phyloP scores from a whole-genome alignment of 352 stramenopile genomes.

The Globisporangium okanoganense region DNA sequence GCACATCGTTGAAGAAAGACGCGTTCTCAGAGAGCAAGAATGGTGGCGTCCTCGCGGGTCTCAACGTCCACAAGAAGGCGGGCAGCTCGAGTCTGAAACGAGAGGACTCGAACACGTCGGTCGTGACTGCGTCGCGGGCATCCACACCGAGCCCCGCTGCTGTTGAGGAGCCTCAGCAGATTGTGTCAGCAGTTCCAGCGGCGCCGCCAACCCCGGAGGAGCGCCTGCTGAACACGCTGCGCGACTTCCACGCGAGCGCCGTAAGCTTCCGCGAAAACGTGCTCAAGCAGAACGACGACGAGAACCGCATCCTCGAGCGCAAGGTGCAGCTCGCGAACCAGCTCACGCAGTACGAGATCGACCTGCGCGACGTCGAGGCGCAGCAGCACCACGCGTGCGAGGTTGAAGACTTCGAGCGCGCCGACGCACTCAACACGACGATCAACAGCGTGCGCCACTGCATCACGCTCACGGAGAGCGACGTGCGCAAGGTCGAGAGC shows the following conservation, averaged over 20 bases:
- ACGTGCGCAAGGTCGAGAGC: conserved; percentile 72
- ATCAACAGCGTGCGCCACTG: conserved; percentile 81
- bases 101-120: conserved; percentile 13
- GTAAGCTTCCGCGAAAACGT: conserved; percentile 60
- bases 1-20: conserved; percentile 22
- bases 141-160: conserved; percentile 17
- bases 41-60: conserved; percentile 39
- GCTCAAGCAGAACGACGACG: conserved; percentile 70
- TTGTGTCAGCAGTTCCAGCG: conserved; percentile 16
- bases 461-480: conserved; percentile 76
- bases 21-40: conserved; percentile 16
- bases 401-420: conserved; percentile 84
- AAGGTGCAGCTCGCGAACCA: conserved; percentile 62
- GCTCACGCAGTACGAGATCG: conserved; percentile 76
- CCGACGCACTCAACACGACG: conserved; percentile 71
- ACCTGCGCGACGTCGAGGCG: conserved; percentile 73
- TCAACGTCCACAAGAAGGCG: conserved; percentile 39
- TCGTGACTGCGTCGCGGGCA: conserved; percentile 13
- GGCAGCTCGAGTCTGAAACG: conserved; percentile 1
- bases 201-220: conserved; percentile 53
- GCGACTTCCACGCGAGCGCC: conserved; percentile 72
- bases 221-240: conserved; percentile 57
- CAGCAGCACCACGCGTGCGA: conserved; percentile 78
- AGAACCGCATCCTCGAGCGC: conserved; percentile 64
- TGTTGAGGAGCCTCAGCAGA: conserved; percentile 24